Evolutionary conservation across 2,329 filamentous ascomycete genomes (phyloP).

Genomic region (Septoria petroselini): DNA sequence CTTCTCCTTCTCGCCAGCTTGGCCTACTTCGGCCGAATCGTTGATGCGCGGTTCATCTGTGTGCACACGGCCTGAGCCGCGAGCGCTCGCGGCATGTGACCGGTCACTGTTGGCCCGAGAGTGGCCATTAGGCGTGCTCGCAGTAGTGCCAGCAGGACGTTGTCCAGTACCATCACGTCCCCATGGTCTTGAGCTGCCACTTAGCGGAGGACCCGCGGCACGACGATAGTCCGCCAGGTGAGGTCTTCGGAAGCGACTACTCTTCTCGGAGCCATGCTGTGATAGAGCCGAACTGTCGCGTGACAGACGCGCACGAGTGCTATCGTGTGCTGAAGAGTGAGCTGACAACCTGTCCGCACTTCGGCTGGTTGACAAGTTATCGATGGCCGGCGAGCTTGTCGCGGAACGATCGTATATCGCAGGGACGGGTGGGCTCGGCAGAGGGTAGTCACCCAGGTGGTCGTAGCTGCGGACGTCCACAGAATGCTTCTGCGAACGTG

Average conservation of each 20-base stretch:
- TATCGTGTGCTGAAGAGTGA: conserved; percentile 10
- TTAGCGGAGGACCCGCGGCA: conserved; percentile 9
- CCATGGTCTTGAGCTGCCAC: conserved; percentile 13
- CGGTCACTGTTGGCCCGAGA: conserved; percentile 26
- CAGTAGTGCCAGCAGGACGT: conserved; percentile 11
- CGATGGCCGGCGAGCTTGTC: conserved; percentile 10
- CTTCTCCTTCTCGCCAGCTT: conserved; percentile 22
- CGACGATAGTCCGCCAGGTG: conserved; percentile 15
- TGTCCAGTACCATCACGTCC: conserved; percentile 7
- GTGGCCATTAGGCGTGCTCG: conserved; percentile 22
- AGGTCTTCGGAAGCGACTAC: conserved; percentile 10
- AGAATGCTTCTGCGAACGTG: conserved; percentile 23
- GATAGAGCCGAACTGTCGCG: conserved; percentile 8
- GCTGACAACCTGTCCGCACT: conserved; percentile 13
- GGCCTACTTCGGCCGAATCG: conserved; percentile 24
- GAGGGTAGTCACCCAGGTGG: conserved; percentile 9
- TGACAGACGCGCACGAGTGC: conserved; percentile 1
- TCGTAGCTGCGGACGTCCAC: conserved; percentile 12
- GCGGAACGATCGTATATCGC: conserved; percentile 6
- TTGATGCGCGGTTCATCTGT: conserved; percentile 25
- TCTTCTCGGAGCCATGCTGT: conserved; percentile 8
- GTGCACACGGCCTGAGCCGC: conserved; percentile 2
- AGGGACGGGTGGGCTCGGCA: conserved; percentile 18
- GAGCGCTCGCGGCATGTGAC: conserved; percentile 1
- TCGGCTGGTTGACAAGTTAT: conserved; percentile 14